Evolutionary conservation across 352 stramenopile species (phyloP).

Genomic region (Vaucheria bursata): DNA sequence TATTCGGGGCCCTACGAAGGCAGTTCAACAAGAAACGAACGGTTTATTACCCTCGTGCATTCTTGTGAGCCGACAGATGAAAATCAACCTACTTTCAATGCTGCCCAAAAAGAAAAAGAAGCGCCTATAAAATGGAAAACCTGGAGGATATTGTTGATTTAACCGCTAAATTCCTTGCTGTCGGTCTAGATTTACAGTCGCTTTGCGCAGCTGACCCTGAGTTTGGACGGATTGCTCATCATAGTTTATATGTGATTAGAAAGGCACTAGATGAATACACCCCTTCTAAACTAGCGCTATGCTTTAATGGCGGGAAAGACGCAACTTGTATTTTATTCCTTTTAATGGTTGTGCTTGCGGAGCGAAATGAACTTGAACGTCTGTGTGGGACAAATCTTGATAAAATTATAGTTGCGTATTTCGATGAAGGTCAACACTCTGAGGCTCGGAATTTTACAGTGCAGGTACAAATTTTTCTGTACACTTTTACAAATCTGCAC

Average conservation of each 20-base stretch:
- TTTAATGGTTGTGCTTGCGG: slow-evolving; percentile 39
- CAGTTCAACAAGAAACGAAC: no score
- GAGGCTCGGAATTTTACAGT: no score
- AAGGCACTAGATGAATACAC: slow-evolving; percentile 44
- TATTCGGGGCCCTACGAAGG: no score
- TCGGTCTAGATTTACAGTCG: neutral
- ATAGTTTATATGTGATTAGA: slow-evolving; percentile 28
- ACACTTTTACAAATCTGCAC: no score
- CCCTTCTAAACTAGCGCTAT: slow-evolving; percentile 55
- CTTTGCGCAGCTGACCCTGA: neutral
- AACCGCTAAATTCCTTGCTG: neutral
- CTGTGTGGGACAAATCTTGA: slow-evolving; percentile 67
- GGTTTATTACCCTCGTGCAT: no score
- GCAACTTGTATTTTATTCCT: slow-evolving; percentile 78
- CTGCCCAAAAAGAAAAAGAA: no score
- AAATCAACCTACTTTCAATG: no score
- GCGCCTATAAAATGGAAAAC: no score
- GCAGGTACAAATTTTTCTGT: no score
- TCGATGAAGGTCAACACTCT: no score
- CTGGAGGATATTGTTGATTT: neutral
- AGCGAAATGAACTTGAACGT: slow-evolving; percentile 50
- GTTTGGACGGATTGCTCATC: slow-evolving; percentile 6
- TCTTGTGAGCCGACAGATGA: no score
- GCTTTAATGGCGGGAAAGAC: slow-evolving; percentile 84
- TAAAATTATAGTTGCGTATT: no score